Evolutionary conservation across 192 early-diverging fungal species (phyloP), one percentile per base, ranked within the genome.

Genomic region (Entomortierella beljakovae): DNA sequence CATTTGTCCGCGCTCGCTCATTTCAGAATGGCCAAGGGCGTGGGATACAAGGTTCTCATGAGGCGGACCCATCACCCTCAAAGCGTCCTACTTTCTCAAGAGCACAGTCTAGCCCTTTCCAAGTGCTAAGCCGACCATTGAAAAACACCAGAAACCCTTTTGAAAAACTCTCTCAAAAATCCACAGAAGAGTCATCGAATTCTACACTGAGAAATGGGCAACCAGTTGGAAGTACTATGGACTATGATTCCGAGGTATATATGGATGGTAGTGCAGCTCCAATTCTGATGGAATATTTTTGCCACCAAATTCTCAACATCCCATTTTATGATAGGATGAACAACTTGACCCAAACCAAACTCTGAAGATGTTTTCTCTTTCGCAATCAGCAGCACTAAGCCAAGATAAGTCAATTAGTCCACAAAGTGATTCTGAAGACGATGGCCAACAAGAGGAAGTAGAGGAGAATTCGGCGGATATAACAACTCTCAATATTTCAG

Each of bases 51-150:
- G 51, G 33, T 23, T 9, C n/a, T 16, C 31, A 70, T 38, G 61
- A n/a, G 11, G 7, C 40, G 6, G 68, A 37, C 22, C 38, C 67
- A 26, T 68, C 75, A 10, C 70, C 70, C 23, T 15, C 58, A 15
- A 79, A 79, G 15, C 75, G 75, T 9, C 13, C 59, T 1, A 32
- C 55, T 37, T 79, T 79, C 38, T 31, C 61, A 0, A 61, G 67
- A 13, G 55, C 75, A 43, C 50, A 65, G 61, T 79, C 75, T 6
- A 61, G 37, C 16, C 75, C 75, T 7, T 79, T 79, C 28, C 75
- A 79, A 38, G 75, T 79, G 16, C 37, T 79, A 4, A 64, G 50
- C 50, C 57, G 67, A 18, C 59, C 68, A 22, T 26, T 69, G 40
- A 70, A 52, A 10, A 60, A 31, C 15, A 49, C 55, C 20, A 69